These are phyloP conservation scores for Favolaschia claudopus DNA, from an alignment of 768 basidiomycete genomes.

Conservation along the genomic window DNA sequence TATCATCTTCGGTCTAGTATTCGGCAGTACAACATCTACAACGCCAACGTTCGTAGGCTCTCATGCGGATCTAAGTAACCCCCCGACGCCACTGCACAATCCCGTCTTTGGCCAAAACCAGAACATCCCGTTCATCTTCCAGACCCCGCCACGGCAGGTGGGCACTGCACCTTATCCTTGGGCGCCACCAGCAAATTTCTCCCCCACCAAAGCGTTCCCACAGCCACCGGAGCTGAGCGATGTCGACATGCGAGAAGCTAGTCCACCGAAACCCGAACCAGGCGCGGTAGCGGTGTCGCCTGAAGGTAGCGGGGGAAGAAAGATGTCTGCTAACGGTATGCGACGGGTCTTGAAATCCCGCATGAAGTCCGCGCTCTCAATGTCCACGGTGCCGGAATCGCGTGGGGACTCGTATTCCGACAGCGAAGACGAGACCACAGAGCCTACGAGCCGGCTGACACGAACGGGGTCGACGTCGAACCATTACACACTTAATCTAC, in stretches of 20 bases:
- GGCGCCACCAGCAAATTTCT: conserved; percentile 69
- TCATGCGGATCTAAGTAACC: conserved; percentile 48
- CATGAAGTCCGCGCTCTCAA: conserved; percentile 47
- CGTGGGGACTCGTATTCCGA: conserved; percentile 48
- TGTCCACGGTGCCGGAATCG: conserved; percentile 38
- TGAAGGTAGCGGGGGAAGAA: conserved; percentile 47
- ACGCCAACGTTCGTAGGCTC: conserved; percentile 38
- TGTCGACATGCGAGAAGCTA: conserved; percentile 79
- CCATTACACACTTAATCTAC: conserved; percentile 86
- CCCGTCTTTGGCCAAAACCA: conserved; percentile 71
- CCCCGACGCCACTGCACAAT: conserved; percentile 50
- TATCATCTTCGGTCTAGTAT: conserved; percentile 16
- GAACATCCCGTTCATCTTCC: conserved; percentile 79
- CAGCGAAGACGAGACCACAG: conserved; percentile 58
- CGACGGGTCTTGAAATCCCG: conserved; percentile 71
- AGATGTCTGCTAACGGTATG: conserved; percentile 70
- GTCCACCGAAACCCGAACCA: conserved; percentile 61
- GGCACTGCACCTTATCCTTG: conserved; percentile 58
- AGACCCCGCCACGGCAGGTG: conserved; percentile 54
- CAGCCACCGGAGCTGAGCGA: conserved; percentile 62
- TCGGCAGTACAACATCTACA: conserved; percentile 6
- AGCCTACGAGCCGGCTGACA: conserved; percentile 46
- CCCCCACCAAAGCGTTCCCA: conserved; percentile 67
- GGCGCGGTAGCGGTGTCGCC: conserved; percentile 10
- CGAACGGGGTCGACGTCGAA: conserved; percentile 74